Evolutionary conservation across 345 rosid genomes (phyloP), one percentile per base, ranked within the genome.

Genomic region (Xanthoceras sorbifolium): DNA sequence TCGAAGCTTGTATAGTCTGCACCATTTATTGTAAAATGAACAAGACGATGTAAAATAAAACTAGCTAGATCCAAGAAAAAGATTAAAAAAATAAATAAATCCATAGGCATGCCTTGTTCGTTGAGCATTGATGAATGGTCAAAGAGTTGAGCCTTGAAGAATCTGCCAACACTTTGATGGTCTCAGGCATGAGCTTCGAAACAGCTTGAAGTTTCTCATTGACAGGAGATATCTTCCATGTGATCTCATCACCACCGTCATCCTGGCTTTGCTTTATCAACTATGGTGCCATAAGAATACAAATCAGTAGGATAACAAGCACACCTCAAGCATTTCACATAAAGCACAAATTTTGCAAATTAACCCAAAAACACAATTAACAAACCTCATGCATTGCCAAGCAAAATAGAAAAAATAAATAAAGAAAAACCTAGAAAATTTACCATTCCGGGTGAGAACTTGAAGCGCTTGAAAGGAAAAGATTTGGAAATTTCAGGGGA

Each of bases 191-290:
- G 44, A 83, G 82, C 86, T 92, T 95, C 6, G 97, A 87, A 59
- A 89, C 82, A 64, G 97, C 84, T 71, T 83, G 88, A 57, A 96
- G 92, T 64, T 93, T 90, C 86, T 93, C 88, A 70, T 89, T 91
- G 71, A 96, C 91, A 0, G 99, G 99, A 84, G 99, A 92, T 77
- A 93, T 85, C 90, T 87, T 96, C 99, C 99, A 96, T 9, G 94
- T 91, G 36, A 96, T 81, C 83, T 90, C 97, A 48, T 90, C 98
- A 28, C 83, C 90, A 31, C 89, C 92, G 75, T 96, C 99, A 80
- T 91, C 91, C 80, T 96, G 99, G 82, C 94, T 96, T 86, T 90
- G 99, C 88, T 88, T 89, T 78, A 96, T 89, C 90, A 93, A 82
- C 97, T 92, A 80, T 36, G 10, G 46, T 10, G 46, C 42, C 7